Conservation (phyloP, 768 basidiomycete genomes). For the Phylloporus scabripes region DNA sequence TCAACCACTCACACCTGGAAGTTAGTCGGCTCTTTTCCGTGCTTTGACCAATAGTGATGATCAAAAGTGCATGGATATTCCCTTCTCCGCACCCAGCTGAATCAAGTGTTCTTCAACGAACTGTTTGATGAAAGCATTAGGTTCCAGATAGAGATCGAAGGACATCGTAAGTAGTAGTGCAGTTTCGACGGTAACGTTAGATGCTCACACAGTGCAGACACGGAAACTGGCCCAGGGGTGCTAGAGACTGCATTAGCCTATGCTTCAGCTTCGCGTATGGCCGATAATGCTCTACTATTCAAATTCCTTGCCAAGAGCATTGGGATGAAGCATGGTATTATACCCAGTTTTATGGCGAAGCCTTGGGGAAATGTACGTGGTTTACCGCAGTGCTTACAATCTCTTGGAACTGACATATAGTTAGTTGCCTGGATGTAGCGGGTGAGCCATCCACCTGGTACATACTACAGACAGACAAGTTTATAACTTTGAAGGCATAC, state of each 20-base stretch:
- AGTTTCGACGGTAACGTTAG: neutral
- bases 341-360: slow-evolving; percentile 98
- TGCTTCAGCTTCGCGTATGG: slow-evolving; percentile 72
- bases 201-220: slow-evolving; percentile 46
- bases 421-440: slow-evolving; percentile 92
- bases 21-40: slow-evolving; percentile 42
- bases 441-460: slow-evolving; percentile 42
- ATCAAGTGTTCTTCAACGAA: slow-evolving; percentile 84
- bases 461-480: slow-evolving; percentile 8
- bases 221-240: slow-evolving; percentile 89
- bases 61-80: slow-evolving; percentile 93
- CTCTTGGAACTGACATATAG: slow-evolving; percentile 3
- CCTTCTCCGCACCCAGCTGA: slow-evolving; percentile 82
- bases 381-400: neutral
- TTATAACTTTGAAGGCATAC: slow-evolving; percentile 55
- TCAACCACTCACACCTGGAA: slow-evolving; percentile 84
- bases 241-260: slow-evolving; percentile 86
- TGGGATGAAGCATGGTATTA: slow-evolving; percentile 81
- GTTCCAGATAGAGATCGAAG: slow-evolving; percentile 82
- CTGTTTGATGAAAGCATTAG: slow-evolving; percentile 69
- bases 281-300: slow-evolving; percentile 89
- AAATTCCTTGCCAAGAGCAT: slow-evolving; percentile 90
- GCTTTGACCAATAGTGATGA: neutral
- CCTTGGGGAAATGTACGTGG: slow-evolving; percentile 83
- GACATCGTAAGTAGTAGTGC: slow-evolving; percentile 56